Conservation (phyloP, 441 rosid genomes). For the Arabidopsis hybrid region DNA sequence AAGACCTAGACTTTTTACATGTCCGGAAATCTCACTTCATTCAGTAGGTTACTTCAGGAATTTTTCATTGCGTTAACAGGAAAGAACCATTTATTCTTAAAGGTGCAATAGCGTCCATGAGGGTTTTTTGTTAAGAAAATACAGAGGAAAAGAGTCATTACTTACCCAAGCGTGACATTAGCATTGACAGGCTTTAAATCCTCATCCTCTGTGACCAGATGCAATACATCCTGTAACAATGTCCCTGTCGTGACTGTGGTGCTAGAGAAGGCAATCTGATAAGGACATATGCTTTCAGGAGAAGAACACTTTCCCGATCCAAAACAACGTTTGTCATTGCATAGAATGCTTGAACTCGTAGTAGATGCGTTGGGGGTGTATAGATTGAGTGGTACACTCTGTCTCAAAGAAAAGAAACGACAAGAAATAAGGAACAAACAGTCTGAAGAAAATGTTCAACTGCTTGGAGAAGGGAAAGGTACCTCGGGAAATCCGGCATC, state of each 20-base stretch:
- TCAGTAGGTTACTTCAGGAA: neutral
- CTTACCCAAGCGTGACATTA: conserved; percentile 76
- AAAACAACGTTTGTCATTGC: conserved; percentile 64
- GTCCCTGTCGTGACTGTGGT: conserved; percentile 63
- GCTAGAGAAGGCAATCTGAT: conserved; percentile 59
- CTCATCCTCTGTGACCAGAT: conserved; percentile 57
- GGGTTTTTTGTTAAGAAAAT: neutral
- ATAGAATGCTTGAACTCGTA: conserved; percentile 66
- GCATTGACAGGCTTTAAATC: conserved; percentile 52
- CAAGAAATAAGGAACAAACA: neutral
- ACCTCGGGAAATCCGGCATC: conserved; percentile 12
- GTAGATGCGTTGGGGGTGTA: conserved; percentile 73
- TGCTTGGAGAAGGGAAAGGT: neutral
- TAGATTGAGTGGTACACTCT: conserved; percentile 70
- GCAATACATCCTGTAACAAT: conserved; percentile 77
- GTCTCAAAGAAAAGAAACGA: conserved; percentile 19
- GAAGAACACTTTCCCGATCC: conserved; percentile 52
- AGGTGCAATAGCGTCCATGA: neutral
- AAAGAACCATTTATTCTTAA: neutral
- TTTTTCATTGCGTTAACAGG: conserved; percentile 1
- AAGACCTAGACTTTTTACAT: neutral
- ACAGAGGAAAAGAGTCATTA: conserved; percentile 13
- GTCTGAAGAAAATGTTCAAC: neutral
- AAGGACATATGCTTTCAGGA: conserved; percentile 63
- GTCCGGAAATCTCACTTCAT: neutral